Conservation (phyloP, 176 grass and related monocot genomes). For the Cymbopogon citratus region DNA sequence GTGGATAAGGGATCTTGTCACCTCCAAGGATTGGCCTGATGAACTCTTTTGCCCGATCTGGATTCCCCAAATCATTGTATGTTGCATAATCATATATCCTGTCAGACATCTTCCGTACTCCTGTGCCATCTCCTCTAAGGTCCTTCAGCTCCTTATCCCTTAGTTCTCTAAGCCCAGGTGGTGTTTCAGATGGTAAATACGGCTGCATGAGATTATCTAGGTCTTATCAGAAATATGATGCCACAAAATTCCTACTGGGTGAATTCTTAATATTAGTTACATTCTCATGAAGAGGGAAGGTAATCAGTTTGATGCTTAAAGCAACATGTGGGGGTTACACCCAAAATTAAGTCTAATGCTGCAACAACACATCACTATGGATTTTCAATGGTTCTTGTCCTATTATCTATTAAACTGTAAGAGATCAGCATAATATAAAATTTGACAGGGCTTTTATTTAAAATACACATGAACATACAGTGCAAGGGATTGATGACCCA, state of each 20-base stretch:
- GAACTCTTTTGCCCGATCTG: conserved; percentile 62
- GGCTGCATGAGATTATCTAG: conserved; percentile 57
- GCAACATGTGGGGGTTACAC: not conserved
- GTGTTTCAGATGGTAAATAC: conserved; percentile 84
- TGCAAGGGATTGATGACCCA: not conserved
- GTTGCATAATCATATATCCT: conserved; percentile 78
- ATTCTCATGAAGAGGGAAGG: not conserved
- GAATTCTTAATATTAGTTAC: not conserved
- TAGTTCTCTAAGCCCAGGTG: conserved; percentile 60
- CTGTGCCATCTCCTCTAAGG: conserved; percentile 72
- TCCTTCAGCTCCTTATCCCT: conserved; percentile 79
- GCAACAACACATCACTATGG: not conserved
- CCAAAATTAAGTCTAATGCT: conserved; percentile 3
- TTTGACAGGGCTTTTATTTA: not conserved
- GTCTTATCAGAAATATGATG: conserved; percentile 26
- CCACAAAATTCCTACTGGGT: not conserved
- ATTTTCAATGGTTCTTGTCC: not conserved
- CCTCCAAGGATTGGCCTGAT: conserved; percentile 71
- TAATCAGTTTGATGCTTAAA: not conserved
- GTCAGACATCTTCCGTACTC: conserved; percentile 70
- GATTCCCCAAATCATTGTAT: conserved; percentile 97
- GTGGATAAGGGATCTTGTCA: conserved; percentile 76
- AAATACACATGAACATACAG: not conserved
- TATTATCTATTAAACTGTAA: not conserved
- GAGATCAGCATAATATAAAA: not conserved